phyloP scores from a whole-genome alignment of 2,329 filamentous ascomycete genomes.

The Hypoxylon sp. region DNA sequence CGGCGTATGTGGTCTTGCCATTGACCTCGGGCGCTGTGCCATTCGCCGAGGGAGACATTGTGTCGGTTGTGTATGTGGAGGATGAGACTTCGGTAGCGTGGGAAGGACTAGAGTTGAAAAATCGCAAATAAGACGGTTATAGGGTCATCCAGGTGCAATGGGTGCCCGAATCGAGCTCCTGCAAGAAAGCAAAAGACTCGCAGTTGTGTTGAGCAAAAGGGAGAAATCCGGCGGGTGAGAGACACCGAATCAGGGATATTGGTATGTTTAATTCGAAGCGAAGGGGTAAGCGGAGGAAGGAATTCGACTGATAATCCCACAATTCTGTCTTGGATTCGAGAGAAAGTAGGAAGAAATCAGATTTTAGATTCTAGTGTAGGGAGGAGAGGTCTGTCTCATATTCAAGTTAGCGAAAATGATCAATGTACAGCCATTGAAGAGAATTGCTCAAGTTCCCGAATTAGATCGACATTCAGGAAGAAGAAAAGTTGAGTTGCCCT shows the following conservation, averaged over 20 bases:
- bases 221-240: constrained; percentile 15
- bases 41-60: constrained; percentile 38
- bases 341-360: constrained; percentile 14
- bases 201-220: constrained; percentile 30
- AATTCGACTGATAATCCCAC: constrained; percentile 26
- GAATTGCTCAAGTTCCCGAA: constrained; percentile 16
- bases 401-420: too few species aligned
- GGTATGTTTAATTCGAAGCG: constrained; percentile 16
- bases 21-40: constrained; percentile 58
- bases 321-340: constrained; percentile 14
- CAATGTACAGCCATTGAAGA: constrained; percentile 12
- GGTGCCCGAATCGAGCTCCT: constrained; percentile 41
- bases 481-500: constrained; percentile 25
- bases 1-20: constrained; percentile 73
- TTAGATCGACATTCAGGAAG: constrained; percentile 25
- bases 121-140: constrained; percentile 38
- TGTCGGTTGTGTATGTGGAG: constrained; percentile 30
- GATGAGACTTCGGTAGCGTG: constrained; percentile 23
- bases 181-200: constrained; percentile 37
- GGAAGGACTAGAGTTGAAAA: constrained; percentile 19
- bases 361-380: constrained; percentile 1
- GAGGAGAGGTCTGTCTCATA: too few species aligned
- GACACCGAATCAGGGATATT: constrained; percentile 19
- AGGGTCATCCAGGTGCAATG: constrained; percentile 40
- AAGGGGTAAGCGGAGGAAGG: constrained; percentile 9